Percentiles rank a stretch among this genome's conserved stretches.
These are phyloP conservation scores for Lactarius psammicola DNA, from an alignment of 768 basidiomycete species.

Conservation along the genomic window DNA sequence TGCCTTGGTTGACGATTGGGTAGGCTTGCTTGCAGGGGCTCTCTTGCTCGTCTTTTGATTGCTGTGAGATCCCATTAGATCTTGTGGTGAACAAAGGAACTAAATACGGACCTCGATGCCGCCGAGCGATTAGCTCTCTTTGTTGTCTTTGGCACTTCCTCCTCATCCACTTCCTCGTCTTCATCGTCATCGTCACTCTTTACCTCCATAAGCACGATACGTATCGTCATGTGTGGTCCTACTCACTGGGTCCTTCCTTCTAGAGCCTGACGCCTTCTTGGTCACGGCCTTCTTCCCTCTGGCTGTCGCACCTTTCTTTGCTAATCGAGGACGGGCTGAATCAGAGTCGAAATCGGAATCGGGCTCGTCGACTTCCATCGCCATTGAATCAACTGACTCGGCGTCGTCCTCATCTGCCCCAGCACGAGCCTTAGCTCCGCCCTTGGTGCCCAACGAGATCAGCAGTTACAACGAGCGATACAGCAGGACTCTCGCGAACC, in stretches of 20 bases:
- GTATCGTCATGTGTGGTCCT: constrained; percentile 6
- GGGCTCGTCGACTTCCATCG: constrained; percentile 61
- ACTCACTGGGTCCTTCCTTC: constrained; percentile 40
- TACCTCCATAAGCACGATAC: constrained; percentile 55
- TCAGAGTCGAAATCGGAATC: constrained; percentile 32
- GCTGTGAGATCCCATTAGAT: constrained; percentile 6
- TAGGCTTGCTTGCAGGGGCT: constrained; percentile 48
- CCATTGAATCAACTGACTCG: constrained; percentile 65
- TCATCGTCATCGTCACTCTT: constrained; percentile 57
- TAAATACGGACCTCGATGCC: constrained; percentile 52
- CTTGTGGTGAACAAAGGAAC: constrained; percentile 1
- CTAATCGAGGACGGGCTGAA: constrained; percentile 32
- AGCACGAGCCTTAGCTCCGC: constrained; percentile 54
- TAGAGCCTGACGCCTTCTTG: constrained; percentile 31
- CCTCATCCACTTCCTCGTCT: constrained; percentile 53
- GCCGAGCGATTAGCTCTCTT: constrained; percentile 66
- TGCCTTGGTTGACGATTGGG: constrained; percentile 35
- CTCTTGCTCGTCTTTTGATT: constrained; percentile 50
- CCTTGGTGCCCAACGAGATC: constrained; percentile 24
- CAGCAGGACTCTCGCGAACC: background rate
- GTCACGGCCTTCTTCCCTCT: constrained; percentile 36
- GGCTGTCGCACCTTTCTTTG: constrained; percentile 29
- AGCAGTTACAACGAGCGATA: background rate
- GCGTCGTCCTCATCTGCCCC: constrained; percentile 53
- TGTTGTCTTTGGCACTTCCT: constrained; percentile 46